phyloP scores from a whole-genome alignment of 2,329 filamentous ascomycete genomes.

The Calycina herbarum region DNA sequence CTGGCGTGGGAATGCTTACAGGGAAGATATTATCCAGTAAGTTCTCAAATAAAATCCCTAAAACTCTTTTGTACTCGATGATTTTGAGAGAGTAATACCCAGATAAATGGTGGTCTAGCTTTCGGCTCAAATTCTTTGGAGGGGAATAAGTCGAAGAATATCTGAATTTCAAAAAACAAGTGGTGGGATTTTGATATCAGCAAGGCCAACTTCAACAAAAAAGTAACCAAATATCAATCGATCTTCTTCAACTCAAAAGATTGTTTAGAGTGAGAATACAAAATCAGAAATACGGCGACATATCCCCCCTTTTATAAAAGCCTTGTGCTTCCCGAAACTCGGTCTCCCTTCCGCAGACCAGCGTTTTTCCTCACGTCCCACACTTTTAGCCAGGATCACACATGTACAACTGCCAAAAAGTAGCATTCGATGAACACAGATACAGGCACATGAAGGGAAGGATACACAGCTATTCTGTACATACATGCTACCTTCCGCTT shows the following conservation, averaged over 20 bases:
- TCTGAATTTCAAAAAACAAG: not conserved
- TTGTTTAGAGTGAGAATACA: not conserved
- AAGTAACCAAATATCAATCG: not conserved
- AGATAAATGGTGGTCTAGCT: not conserved
- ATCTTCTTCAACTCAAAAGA: not conserved
- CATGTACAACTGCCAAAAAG: conserved; percentile 1
- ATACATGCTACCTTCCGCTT: conserved; percentile 5
- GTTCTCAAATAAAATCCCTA: no score
- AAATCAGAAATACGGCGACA: not conserved
- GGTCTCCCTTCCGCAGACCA: not conserved
- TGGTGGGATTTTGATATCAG: not conserved
- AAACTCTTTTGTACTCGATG: no score
- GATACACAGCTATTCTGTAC: not conserved
- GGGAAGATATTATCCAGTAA: no score
- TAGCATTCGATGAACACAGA: not conserved
- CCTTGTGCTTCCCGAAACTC: not conserved
- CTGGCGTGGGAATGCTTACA: no score
- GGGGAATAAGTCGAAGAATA: not conserved
- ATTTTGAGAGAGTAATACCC: no score
- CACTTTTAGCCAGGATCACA: not conserved
- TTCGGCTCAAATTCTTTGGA: not conserved
- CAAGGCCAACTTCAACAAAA: not conserved
- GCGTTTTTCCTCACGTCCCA: not conserved
- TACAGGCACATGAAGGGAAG: not conserved
- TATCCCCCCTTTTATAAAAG: not conserved